Base-by-base conservation (phyloP, 2,329 filamentous ascomycete genomes). In the Biscogniauxia sp. region DNA sequence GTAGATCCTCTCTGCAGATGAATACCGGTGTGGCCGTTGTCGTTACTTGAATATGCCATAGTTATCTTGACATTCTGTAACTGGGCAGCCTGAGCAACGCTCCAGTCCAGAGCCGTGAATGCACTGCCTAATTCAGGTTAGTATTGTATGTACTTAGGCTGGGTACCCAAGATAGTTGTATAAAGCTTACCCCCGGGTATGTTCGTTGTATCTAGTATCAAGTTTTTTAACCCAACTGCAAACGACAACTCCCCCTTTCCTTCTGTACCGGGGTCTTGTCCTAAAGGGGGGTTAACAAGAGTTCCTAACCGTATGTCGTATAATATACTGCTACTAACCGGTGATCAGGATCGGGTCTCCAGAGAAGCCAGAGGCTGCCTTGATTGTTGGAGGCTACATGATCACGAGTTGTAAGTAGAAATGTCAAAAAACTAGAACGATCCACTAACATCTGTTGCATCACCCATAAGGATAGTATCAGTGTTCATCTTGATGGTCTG, bases 391-490 rank as follows among this genome's bases (percentile, higher is more conserved):
- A 20, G 77, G 78, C 75, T 76, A 63, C 19, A 45, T 19, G 25
- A 20, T 19, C 11, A 37, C 6, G 8, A 2, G 19, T 23, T 17
- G 13, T 19, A 25, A 51, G 11, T 19, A 28, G 26, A n/a, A 32
- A 15, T 23, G 3, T 3, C n/a, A n/a, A 41, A 52, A 23, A 11
- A 20, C n/a, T 15, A 3, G 20, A 6, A 7, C 20, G 3, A 51
- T 9, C 6, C 32, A 64, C 73, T 68, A 23, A 75, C 75, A 56
- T 79, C 71, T 3, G 74, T 78, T 1, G 78, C 73, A 61, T 80
- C 78, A n/a, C 78, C 78, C 75, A 80, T 79, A 52, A 80, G 64
- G 37, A 80, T 75, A 5, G 78, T 80, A 53, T 79, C 78, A 0
- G 78, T 79, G 57, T 77, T 76, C 74, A 79, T 75, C 4, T 66